Evolutionary conservation across 768 basidiomycete species (phyloP).

Genomic region (Trametes punicea): DNA sequence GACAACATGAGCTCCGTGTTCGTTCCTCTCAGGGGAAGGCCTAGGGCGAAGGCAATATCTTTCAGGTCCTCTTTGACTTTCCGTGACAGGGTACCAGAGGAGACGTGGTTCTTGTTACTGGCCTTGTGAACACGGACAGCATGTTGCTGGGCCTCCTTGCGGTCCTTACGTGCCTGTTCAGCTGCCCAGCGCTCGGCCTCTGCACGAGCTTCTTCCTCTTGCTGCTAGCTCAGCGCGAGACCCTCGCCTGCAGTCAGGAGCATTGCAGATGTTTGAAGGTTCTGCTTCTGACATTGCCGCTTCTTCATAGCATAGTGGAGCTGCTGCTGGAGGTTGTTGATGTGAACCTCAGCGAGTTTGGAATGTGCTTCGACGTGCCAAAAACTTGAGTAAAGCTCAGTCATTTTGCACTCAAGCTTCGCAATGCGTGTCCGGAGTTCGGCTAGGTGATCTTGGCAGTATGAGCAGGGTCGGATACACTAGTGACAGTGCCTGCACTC

Average conservation of each 20-base stretch:
- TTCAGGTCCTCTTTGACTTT: background rate
- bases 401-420: background rate
- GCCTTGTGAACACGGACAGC: background rate
- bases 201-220: background rate
- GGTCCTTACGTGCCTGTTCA: background rate
- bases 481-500: background rate
- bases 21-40: background rate
- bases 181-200: background rate
- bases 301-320: background rate
- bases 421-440: background rate
- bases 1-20: background rate
- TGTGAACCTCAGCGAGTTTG: background rate
- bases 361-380: background rate
- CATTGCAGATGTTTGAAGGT: background rate
- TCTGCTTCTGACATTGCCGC: background rate
- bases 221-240: background rate
- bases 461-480: background rate
- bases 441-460: background rate
- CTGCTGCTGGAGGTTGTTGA: background rate
- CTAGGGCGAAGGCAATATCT: background rate
- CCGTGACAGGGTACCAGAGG: background rate
- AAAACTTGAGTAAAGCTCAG: background rate
- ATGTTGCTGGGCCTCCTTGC: background rate
- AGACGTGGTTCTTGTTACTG: background rate
- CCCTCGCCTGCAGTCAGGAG: background rate